These are phyloP conservation scores for Chlamydomonas eustigma DNA, from an alignment of 139 green algal species.

Conservation along the genomic window DNA sequence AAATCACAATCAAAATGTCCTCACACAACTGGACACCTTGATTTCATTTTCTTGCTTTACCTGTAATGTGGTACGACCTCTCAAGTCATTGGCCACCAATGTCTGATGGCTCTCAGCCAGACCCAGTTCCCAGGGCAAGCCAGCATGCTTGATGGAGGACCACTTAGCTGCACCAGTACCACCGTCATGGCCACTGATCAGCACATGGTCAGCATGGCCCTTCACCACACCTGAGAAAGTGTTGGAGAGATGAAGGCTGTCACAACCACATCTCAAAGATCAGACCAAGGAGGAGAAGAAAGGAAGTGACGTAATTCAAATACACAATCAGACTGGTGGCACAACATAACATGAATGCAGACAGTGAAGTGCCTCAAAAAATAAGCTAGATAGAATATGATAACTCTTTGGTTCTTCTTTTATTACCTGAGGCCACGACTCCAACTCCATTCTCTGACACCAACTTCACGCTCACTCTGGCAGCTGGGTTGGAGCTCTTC, in stretches of 20 bases:
- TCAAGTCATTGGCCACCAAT: slow-evolving; percentile 93
- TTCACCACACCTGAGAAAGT: slow-evolving; percentile 80
- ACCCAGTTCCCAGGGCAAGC: slow-evolving; percentile 92
- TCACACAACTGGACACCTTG: no score
- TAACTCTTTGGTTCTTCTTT: no score
- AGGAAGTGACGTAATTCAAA: no score
- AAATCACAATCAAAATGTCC: no score
- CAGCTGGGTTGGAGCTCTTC: slow-evolving; percentile 70
- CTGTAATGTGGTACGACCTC: slow-evolving; percentile 78
- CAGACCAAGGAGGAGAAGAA: no score
- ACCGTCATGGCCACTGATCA: slow-evolving; percentile 92
- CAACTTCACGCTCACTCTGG: slow-evolving; percentile 83
- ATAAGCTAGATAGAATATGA: no score
- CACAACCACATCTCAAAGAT: no score
- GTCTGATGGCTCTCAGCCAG: slow-evolving; percentile 93
- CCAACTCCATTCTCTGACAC: slow-evolving; percentile 93
- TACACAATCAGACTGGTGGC: no score
- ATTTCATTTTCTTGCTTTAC: slow-evolving; percentile 19
- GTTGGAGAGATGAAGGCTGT: no score
- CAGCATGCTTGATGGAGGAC: slow-evolving; percentile 73
- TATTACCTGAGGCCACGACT: slow-evolving; percentile 77
- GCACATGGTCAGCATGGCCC: slow-evolving; percentile 92
- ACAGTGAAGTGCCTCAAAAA: no score
- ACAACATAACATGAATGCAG: no score
- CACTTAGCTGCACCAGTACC: slow-evolving; percentile 87